Evolutionary conservation across 2,329 filamentous ascomycete species (phyloP).

Genomic region (Parasarocladium wereldwijsianum): DNA sequence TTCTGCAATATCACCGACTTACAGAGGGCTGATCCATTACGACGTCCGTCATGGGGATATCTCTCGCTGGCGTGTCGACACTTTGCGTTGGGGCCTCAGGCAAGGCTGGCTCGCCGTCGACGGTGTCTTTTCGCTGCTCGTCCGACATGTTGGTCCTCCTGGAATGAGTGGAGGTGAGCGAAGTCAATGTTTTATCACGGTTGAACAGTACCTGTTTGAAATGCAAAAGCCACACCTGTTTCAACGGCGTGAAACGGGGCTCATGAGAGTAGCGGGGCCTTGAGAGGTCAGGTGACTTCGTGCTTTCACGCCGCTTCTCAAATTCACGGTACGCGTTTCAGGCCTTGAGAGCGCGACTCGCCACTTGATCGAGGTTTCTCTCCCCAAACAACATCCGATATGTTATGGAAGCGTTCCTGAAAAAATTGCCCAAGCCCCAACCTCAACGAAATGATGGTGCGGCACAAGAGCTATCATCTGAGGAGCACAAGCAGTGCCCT

Average conservation of each 20-base stretch:
- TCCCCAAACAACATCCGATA: no score
- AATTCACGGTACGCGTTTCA: slow-evolving; percentile 1
- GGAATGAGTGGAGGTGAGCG: no score
- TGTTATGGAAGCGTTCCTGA: slow-evolving; percentile 24
- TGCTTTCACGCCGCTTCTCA: slow-evolving; percentile 10
- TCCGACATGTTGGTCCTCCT: slow-evolving; percentile 6
- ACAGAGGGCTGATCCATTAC: slow-evolving; percentile 25
- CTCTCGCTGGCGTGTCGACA: slow-evolving; percentile 15
- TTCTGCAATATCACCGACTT: slow-evolving; percentile 7
- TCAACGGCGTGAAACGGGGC: no score
- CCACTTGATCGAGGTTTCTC: slow-evolving; percentile 5
- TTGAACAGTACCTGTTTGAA: no score
- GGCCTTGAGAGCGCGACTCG: slow-evolving; percentile 5
- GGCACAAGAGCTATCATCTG: slow-evolving; percentile 10
- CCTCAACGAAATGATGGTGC: slow-evolving; percentile 6
- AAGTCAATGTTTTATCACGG: no score
- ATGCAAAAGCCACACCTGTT: no score
- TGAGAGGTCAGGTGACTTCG: slow-evolving; percentile 28
- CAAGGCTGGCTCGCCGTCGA: neutral
- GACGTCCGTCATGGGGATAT: slow-evolving; percentile 29
- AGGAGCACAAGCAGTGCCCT: no score
- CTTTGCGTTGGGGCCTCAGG: slow-evolving; percentile 2
- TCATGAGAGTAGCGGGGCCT: no score
- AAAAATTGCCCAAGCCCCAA: slow-evolving; percentile 12
- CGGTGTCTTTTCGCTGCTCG: neutral